A percentile compares a stretch with the other conserved stretches of the same genome.
These are phyloP conservation scores for Leishmania lainsoni DNA, from an alignment of 208 protist genomes.

Conservation along the genomic window DNA sequence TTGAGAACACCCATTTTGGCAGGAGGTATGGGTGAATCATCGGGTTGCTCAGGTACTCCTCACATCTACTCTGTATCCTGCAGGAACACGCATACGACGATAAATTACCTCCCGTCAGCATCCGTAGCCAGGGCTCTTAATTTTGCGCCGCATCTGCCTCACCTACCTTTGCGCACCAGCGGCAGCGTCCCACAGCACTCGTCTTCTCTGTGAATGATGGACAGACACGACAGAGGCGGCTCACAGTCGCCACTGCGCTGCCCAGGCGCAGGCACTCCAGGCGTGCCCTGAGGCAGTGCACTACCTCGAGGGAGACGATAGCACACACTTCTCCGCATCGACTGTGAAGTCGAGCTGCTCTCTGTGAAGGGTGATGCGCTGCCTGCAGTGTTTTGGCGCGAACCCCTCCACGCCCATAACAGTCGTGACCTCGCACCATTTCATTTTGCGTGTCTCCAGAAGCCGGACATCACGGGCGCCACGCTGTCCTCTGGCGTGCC, in stretches of 20 bases:
- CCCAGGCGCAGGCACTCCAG: not conserved
- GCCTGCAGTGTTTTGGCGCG: conserved; percentile 17
- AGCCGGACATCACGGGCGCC: conserved; percentile 11
- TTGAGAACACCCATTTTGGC: conserved; percentile 8
- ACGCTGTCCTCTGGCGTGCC: conserved; percentile 11
- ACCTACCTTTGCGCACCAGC: not conserved
- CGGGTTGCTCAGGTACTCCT: not conserved
- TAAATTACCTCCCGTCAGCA: not conserved
- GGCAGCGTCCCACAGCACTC: not conserved
- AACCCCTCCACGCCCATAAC: conserved; percentile 19
- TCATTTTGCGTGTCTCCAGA: conserved; percentile 39
- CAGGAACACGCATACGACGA: not conserved
- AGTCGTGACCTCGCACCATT: conserved; percentile 29
- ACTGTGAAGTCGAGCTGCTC: conserved; percentile 15
- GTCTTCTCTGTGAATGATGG: not conserved
- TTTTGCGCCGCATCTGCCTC: not conserved
- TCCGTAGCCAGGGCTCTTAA: not conserved
- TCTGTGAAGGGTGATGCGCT: conserved; percentile 21
- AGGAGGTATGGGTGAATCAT: not conserved
- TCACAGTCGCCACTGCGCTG: not conserved
- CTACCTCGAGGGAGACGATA: conserved; percentile 19
- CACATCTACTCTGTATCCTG: not conserved
- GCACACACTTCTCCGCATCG: conserved; percentile 37
- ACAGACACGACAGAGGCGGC: not conserved
- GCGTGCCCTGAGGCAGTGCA: conserved; percentile 11